phyloP scores from a whole-genome alignment of 106 monocot species.

The Dactylorhiza incarnata region DNA sequence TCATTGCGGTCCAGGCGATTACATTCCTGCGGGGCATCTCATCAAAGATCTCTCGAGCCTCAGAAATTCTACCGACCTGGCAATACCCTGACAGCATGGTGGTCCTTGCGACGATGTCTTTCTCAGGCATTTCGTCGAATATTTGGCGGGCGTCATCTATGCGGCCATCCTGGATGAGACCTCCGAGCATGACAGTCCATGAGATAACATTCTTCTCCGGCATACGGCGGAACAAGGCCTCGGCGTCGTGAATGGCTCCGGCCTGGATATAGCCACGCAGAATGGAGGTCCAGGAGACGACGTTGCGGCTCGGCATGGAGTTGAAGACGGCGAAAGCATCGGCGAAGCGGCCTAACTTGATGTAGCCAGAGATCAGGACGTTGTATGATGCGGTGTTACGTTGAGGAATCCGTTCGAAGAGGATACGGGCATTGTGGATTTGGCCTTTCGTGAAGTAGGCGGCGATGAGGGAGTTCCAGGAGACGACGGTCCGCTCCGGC shows the following conservation, averaged over 20 bases:
- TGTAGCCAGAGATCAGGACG: slow-evolving; percentile 27
- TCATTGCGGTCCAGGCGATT: slow-evolving; percentile 79
- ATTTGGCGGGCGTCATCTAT: slow-evolving; percentile 51
- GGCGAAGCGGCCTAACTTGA: neutral
- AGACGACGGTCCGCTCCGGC: slow-evolving; percentile 27
- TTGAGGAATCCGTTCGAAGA: slow-evolving; percentile 33
- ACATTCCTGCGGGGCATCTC: slow-evolving; percentile 64
- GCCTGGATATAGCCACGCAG: slow-evolving; percentile 42
- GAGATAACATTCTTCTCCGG: slow-evolving; percentile 71
- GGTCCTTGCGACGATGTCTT: slow-evolving; percentile 63
- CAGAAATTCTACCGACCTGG: slow-evolving; percentile 27
- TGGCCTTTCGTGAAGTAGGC: slow-evolving; percentile 26
- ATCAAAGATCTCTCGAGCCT: slow-evolving; percentile 69
- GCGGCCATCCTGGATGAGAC: slow-evolving; percentile 37
- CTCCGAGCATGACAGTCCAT: slow-evolving; percentile 72
- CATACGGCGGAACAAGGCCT: slow-evolving; percentile 42
- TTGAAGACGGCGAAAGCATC: slow-evolving; percentile 35
- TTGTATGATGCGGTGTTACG: slow-evolving; percentile 35
- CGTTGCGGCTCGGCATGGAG: slow-evolving; percentile 42
- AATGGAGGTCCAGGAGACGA: slow-evolving; percentile 70
- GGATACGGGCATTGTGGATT: slow-evolving; percentile 12
- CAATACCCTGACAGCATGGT: slow-evolving; percentile 71
- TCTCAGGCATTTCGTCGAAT: slow-evolving; percentile 61
- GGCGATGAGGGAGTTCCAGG: slow-evolving; percentile 55
- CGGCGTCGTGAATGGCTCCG: slow-evolving; percentile 39